Evolutionary conservation across 805 yeast genomes (phyloP), one percentile per base, ranked within the genome.

Genomic region (Candida loeiensis): DNA sequence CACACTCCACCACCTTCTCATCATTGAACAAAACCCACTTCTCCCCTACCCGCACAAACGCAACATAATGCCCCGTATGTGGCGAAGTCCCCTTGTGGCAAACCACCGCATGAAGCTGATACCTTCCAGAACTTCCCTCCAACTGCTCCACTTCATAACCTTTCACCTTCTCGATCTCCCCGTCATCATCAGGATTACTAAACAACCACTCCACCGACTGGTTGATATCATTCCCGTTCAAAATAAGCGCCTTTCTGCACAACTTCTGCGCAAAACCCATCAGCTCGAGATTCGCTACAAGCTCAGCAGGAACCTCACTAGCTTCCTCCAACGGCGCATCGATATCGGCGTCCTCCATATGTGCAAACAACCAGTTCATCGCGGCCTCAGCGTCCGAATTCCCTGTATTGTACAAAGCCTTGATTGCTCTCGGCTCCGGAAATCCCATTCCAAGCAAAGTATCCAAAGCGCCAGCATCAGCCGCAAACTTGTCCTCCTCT

Each of bases 151-250:
- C 44, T 37, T 54, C 51, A 15, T 47, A 48, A 17, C 29, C 32
- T 5, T 39, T 46, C 38, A 55, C 45, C 30, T 37, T 44, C 17
- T 34, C 15, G 1, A 82, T 48, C 5, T 59, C 71, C 3, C 90
- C 95, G 50, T 80, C 76, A 59, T 85, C 95, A 45, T 85, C 85
- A 8, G 95, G 87, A 54, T 91, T 76, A 17, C 65, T 64, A 55
- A 93, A 93, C 5, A 93, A 72, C 98, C 98, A 93, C 44, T 89
- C 96, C 4, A 89, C 84, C 3, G 98, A 85, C 1, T 77, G 76
- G 50, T 85, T 90, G 2, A 81, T 66, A 53, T 84, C 83, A 19
- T 77, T 76, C 5, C 66, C 61, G 49, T 74, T 81, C 37, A 82
- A 47, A 14, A 73, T 41, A 30, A 93, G 64, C 0, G 97, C 95